Percentiles rank a stretch among this genome's conserved stretches.
These are phyloP conservation scores for Rhamnella rubrinervis DNA, from an alignment of 331 rosid genomes.

Conservation along the genomic window DNA sequence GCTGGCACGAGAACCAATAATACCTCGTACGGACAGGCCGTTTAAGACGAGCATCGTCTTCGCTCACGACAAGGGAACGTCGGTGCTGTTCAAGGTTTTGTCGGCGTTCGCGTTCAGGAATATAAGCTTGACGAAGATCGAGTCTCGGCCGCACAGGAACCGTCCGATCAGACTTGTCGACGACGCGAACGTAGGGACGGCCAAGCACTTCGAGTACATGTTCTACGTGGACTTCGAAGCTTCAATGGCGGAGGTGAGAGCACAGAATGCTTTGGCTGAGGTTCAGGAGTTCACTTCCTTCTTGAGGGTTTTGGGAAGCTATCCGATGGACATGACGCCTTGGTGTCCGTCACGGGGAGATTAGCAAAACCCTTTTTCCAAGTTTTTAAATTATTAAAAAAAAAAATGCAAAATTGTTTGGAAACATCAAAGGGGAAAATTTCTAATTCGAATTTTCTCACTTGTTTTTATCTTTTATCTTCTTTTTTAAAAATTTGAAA, in stretches of 20 bases:
- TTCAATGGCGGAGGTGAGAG: slow-evolving; percentile 83
- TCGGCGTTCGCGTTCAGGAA: slow-evolving; percentile 82
- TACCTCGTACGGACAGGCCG: slow-evolving; percentile 70
- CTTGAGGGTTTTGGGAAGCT: slow-evolving; percentile 85
- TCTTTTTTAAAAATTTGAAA: neutral
- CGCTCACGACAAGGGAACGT: slow-evolving; percentile 87
- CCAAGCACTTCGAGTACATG: slow-evolving; percentile 84
- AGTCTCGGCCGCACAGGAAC: slow-evolving; percentile 82
- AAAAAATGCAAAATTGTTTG: slow-evolving; percentile 4
- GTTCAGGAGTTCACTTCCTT: slow-evolving; percentile 91
- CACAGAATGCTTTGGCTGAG: slow-evolving; percentile 86
- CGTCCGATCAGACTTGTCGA: slow-evolving; percentile 79
- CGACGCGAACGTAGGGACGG: slow-evolving; percentile 84
- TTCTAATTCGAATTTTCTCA: neutral
- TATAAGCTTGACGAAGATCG: slow-evolving; percentile 86
- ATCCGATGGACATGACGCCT: slow-evolving; percentile 92
- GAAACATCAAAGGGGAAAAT: neutral
- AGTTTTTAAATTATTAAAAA: neutral
- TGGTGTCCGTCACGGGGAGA: slow-evolving; percentile 54
- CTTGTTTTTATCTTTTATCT: neutral
- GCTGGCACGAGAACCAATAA: slow-evolving; percentile 82
- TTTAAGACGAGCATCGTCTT: slow-evolving; percentile 93
- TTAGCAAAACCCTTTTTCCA: slow-evolving; percentile 8
- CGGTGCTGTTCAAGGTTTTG: slow-evolving; percentile 80
- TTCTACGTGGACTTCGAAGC: slow-evolving; percentile 93